These are phyloP conservation scores for Pseudopyricularia cyperi DNA, from an alignment of 2,329 filamentous ascomycete species.

Conservation along the genomic window DNA sequence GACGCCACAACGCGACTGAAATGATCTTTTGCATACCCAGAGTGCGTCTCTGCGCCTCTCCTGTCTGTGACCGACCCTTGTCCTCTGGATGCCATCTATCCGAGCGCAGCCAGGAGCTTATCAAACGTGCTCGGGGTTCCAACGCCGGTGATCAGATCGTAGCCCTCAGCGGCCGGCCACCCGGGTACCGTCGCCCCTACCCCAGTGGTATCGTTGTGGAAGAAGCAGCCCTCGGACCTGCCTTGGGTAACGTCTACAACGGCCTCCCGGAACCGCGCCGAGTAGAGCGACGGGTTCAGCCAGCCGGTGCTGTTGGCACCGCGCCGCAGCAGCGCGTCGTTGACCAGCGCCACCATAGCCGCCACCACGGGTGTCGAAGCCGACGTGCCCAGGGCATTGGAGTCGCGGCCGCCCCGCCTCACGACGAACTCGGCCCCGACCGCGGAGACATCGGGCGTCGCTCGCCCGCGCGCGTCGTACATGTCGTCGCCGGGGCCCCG, in stretches of 20 bases:
- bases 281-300: slow-evolving; percentile 37
- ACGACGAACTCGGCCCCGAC: slow-evolving; percentile 44
- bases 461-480: slow-evolving; percentile 32
- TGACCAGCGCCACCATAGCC: slow-evolving; percentile 38
- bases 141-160: slow-evolving; percentile 36
- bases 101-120: slow-evolving; percentile 12
- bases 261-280: slow-evolving; percentile 18
- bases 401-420: slow-evolving; percentile 14
- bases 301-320: slow-evolving; percentile 39
- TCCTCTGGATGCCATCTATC: background rate
- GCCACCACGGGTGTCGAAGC: slow-evolving; percentile 42
- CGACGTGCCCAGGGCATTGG: slow-evolving; percentile 27
- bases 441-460: slow-evolving; percentile 36
- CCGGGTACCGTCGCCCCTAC: slow-evolving; percentile 19
- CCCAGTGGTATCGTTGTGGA: slow-evolving; percentile 10
- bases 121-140: slow-evolving; percentile 30
- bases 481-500: slow-evolving; percentile 22
- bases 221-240: slow-evolving; percentile 25
- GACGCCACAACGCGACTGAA: no score
- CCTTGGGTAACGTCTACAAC: slow-evolving; percentile 29
- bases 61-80: no score
- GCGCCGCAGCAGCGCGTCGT: slow-evolving; percentile 34
- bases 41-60: no score
- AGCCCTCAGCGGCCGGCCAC: slow-evolving; percentile 31
- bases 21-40: no score